Conservation (phyloP, 1,139 yeast species). For the Suhomyces ambrosiae region DNA sequence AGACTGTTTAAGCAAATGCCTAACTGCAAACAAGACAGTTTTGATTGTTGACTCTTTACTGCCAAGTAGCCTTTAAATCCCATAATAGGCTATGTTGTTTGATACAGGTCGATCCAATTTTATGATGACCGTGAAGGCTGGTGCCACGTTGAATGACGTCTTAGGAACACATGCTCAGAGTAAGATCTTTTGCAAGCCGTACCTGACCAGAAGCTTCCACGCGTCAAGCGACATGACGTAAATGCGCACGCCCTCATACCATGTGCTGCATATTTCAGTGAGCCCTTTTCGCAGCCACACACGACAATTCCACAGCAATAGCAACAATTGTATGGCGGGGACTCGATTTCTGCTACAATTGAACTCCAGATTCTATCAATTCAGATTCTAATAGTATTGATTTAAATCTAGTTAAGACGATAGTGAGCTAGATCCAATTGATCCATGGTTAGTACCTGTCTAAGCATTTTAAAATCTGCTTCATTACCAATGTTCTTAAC, state of each 20-base stretch:
- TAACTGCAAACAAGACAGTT: too few relatives aligned
- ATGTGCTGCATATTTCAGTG: neutral
- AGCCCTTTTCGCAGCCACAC: slow-evolving; percentile 10
- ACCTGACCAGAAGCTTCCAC: slow-evolving; percentile 3
- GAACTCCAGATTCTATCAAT: neutral
- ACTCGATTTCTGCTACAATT: neutral
- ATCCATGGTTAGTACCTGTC: neutral
- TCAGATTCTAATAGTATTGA: too few relatives aligned
- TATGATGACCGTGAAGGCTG: too few relatives aligned
- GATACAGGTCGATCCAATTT: too few relatives aligned
- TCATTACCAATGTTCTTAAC: neutral
- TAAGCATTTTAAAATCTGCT: neutral
- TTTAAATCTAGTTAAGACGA: too few relatives aligned
- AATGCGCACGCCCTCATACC: neutral
- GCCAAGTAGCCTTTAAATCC: too few relatives aligned
- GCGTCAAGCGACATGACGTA: slow-evolving; percentile 6
- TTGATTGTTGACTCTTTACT: too few relatives aligned
- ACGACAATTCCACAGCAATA: slow-evolving; percentile 11
- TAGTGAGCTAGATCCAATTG: too few relatives aligned
- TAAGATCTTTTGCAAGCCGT: neutral
- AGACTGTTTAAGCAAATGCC: too few relatives aligned
- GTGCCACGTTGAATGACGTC: slow-evolving; percentile 2
- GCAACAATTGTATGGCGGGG: slow-evolving; percentile 7
- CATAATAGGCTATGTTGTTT: too few relatives aligned
- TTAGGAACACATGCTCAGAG: too few relatives aligned